These are phyloP conservation scores for Teratosphaeria viscida DNA, from an alignment of 2,329 filamentous ascomycete species.

Conservation along the genomic window DNA sequence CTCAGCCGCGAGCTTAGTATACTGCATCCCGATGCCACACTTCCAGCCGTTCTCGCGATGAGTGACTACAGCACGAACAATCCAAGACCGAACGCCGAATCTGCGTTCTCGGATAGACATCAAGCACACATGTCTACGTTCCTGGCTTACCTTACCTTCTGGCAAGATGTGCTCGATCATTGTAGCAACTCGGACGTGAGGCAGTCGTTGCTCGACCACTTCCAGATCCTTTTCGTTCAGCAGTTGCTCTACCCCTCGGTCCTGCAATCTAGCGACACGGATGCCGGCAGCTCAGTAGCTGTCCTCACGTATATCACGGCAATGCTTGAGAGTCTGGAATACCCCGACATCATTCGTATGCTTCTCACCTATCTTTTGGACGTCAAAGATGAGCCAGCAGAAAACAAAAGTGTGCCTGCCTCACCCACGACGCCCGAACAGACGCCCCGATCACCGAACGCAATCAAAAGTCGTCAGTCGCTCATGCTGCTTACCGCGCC, in stretches of 20 bases:
- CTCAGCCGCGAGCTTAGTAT: conserved; percentile 70
- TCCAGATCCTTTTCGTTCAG: conserved; percentile 90
- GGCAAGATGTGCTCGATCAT: conserved; percentile 96
- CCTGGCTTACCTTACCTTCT: conserved; percentile 87
- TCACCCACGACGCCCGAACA: conserved; percentile 21
- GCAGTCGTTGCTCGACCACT: conserved; percentile 87
- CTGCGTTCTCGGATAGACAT: conserved; percentile 63
- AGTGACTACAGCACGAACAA: conserved; percentile 75
- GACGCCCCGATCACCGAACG: conserved; percentile 40
- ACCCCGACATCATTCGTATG: conserved; percentile 87
- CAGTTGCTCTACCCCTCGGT: conserved; percentile 94
- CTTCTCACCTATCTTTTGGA: conserved; percentile 88
- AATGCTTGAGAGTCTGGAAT: conserved; percentile 82
- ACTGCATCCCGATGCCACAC: conserved; percentile 58
- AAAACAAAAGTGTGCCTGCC: conserved; percentile 2
- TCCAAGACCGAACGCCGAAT: conserved; percentile 60
- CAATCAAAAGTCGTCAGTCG: conserved; percentile 73
- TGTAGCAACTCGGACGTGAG: conserved; percentile 87
- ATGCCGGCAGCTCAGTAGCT: conserved; percentile 91
- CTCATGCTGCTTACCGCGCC: conserved; percentile 76
- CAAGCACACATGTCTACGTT: conserved; percentile 87
- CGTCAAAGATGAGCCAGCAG: conserved; percentile 48
- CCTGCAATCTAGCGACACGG: conserved; percentile 90
- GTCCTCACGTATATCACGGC: conserved; percentile 87
- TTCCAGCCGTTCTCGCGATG: conserved; percentile 75